Conservation (phyloP, 75 land plant genomes). For the Cunninghamia lanceolata region DNA sequence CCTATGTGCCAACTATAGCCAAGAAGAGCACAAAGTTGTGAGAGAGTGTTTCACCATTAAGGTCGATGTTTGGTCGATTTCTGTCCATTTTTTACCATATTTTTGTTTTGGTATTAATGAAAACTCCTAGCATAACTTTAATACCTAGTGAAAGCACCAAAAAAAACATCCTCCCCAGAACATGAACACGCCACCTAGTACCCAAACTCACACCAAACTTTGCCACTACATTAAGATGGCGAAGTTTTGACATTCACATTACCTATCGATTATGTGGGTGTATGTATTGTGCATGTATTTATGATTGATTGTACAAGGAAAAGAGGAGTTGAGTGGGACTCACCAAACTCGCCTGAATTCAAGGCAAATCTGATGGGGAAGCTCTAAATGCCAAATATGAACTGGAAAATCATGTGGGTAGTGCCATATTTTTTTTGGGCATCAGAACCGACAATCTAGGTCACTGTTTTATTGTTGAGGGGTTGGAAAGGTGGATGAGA, state of each 20-base stretch:
- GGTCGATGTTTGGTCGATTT: too few species aligned
- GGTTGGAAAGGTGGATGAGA: not conserved
- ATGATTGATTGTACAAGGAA: not conserved
- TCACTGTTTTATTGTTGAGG: not conserved
- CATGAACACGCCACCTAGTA: not conserved
- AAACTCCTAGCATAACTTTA: not conserved
- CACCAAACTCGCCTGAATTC: not conserved
- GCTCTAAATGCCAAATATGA: not conserved
- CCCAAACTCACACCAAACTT: not conserved
- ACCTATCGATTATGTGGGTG: too few species aligned
- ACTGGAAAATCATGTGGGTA: not conserved
- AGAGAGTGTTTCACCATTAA: too few species aligned
- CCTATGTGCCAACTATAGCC: too few species aligned
- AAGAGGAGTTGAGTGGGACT: not conserved
- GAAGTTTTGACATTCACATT: not conserved
- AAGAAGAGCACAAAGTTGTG: too few species aligned
- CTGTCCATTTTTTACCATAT: not conserved
- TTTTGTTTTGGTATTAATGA: too few species aligned
- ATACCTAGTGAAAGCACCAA: not conserved
- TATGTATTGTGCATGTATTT: not conserved
- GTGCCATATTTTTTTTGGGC: not conserved
- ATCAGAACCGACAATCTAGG: not conserved
- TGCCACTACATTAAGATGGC: not conserved
- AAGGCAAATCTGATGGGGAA: not conserved
- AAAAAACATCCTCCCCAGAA: not conserved